Evolutionary conservation across 2,329 filamentous ascomycete genomes (phyloP), one percentile per base, ranked within the genome.

Genomic region (Colletotrichum aenigma): DNA sequence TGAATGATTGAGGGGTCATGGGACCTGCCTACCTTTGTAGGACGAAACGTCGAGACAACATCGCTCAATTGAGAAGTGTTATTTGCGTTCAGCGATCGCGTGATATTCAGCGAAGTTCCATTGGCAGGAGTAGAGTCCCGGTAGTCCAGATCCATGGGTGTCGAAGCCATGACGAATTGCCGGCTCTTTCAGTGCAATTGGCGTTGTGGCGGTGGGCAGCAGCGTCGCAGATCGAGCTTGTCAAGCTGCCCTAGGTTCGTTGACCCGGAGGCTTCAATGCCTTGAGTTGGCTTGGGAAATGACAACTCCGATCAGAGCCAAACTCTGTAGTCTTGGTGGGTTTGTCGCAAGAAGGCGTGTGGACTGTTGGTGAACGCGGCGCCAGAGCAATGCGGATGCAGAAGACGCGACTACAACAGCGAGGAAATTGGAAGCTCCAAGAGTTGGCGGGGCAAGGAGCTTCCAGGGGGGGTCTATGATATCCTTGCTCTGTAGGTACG

Each of bases 11-110:
- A 67, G 16, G 16, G 26, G 52, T 36, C 55, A 43, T 24, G 16
- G 58, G 34, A 38, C 26, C 21, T 65, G 60, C 85, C 79, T 86
- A 96, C 95, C 89, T 95, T 96, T 62, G 93, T 93, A 9, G 96
- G 95, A 66, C 95, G 90, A 83, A 95, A 98, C 70, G 90, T 92
- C 48, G 91, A 89, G 79, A 98, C 93, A 79, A 97, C 89, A 81
- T 98, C 95, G 80, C 91, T 90, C 70, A 98, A 90, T 82, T 94
- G 94, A 15, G 93, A 92, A 7, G 90, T 90, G 72, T 86, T 86
- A 55, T 86, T 83, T 61, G 80, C 79, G 58, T 85, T 86, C 24
- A 90, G 78, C 13, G 87, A 87, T 24, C 90, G 86, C 10, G 88
- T 86, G 66, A 90, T 89, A 76, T 89, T 89, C 56, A 91, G 84